Conservation (phyloP, 495 filamentous ascomycete genomes). For the Talaromyces proteolyticus region DNA sequence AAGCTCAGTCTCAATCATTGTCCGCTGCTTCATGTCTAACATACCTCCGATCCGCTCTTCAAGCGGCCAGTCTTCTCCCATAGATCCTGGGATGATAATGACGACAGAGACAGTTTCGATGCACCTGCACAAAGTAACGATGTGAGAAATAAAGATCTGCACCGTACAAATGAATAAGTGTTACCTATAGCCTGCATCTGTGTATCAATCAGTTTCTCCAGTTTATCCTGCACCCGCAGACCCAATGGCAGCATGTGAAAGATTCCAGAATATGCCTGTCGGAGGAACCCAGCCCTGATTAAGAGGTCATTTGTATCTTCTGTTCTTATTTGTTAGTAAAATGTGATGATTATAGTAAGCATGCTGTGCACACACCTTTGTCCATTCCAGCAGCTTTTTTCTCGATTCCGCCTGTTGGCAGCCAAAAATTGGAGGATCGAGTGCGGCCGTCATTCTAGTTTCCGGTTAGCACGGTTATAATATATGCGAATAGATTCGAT, state of each 20-base stretch:
- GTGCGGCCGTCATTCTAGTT: constrained; percentile 48
- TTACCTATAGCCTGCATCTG: constrained; percentile 79
- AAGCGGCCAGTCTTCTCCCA: constrained; percentile 70
- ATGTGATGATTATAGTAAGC: not conserved
- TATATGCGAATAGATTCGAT: not conserved
- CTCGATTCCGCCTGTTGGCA: constrained; percentile 68
- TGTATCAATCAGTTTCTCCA: constrained; percentile 79
- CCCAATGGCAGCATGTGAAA: constrained; percentile 95
- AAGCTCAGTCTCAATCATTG: not conserved
- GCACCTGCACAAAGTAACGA: constrained; percentile 61
- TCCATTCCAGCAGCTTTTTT: constrained; percentile 43
- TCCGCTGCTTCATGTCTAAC: not conserved
- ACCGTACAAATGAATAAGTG: too few species aligned
- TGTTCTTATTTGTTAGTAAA: constrained; percentile 11
- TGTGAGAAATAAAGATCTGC: constrained; percentile 18
- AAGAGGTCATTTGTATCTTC: constrained; percentile 70
- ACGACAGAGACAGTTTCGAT: constrained; percentile 81
- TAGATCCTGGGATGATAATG: constrained; percentile 76
- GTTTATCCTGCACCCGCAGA: constrained; percentile 78
- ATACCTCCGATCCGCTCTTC: constrained; percentile 54
- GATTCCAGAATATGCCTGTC: constrained; percentile 82
- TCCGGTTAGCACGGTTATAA: constrained; percentile 1
- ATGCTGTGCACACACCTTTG: constrained; percentile 22
- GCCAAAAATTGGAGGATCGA: constrained; percentile 71
- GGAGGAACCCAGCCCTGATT: constrained; percentile 71